A percentile compares a stretch with the other conserved stretches of the same genome.
Conservation (phyloP, 345 rosid species). For the Laguncularia racemosa region DNA sequence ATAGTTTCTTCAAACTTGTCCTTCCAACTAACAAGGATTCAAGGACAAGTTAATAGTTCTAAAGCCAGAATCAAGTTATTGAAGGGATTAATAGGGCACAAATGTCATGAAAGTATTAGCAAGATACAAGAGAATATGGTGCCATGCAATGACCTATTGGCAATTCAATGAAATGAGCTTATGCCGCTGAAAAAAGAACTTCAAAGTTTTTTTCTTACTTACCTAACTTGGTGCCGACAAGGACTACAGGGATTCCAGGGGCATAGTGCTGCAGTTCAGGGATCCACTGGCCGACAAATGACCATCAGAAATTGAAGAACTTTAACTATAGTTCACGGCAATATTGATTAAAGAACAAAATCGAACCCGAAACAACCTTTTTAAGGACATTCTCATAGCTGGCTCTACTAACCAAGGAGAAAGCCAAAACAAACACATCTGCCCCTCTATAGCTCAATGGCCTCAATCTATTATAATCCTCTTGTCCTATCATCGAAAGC, state of each 20-base stretch:
- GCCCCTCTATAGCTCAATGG: conserved; percentile 98
- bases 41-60: too few relatives aligned
- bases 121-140: too few relatives aligned
- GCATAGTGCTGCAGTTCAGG: conserved; percentile 93
- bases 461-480: conserved; percentile 91
- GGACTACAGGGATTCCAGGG: conserved; percentile 80
- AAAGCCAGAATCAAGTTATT: too few relatives aligned
- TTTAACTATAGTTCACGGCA: background rate
- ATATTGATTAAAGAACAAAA: background rate
- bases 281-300: conserved; percentile 63
- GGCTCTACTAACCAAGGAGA: conserved; percentile 91
- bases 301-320: conserved; percentile 2
- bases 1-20: too few relatives aligned
- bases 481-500: conserved; percentile 57
- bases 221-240: conserved; percentile 95
- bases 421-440: conserved; percentile 91
- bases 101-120: too few relatives aligned
- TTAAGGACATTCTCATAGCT: conserved; percentile 89
- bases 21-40: too few relatives aligned
- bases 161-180: too few relatives aligned
- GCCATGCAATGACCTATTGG: too few relatives aligned
- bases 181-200: too few relatives aligned
- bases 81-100: too few relatives aligned
- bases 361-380: conserved; percentile 41
- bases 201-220: conserved; percentile 8